A percentile compares a stretch with the other conserved stretches of the same genome.
phyloP scores from a whole-genome alignment of 2,329 filamentous ascomycete species.

The Aspergillus novoparasiticus region DNA sequence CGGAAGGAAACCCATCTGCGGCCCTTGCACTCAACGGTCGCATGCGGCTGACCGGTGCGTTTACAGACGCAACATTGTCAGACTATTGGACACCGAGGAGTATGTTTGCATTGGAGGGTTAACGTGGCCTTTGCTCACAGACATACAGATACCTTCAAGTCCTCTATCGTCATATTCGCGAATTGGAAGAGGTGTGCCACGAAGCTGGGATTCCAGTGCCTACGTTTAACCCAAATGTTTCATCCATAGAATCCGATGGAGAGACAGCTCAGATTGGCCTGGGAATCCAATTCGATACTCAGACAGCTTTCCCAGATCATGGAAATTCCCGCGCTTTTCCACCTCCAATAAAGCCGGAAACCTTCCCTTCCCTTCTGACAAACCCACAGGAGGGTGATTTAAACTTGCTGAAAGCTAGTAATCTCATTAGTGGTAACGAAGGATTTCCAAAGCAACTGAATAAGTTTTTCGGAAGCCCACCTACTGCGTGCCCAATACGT shows the following conservation, averaged over 20 bases:
- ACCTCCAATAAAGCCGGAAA: not conserved
- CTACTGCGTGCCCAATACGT: constrained; percentile 44
- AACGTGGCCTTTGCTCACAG: not conserved
- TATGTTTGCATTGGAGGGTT: constrained; percentile 19
- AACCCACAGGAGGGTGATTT: constrained; percentile 14
- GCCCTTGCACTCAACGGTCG: constrained; percentile 42
- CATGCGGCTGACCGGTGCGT: constrained; percentile 39
- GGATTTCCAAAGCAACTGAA: constrained; percentile 19
- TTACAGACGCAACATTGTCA: constrained; percentile 42
- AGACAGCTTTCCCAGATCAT: not conserved
- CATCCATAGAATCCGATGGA: not conserved
- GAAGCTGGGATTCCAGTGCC: constrained; percentile 25
- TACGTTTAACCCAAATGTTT: constrained; percentile 1
- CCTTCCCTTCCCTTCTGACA: constrained; percentile 1
- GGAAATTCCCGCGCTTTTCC: not conserved
- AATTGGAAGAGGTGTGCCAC: constrained; percentile 29
- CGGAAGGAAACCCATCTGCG: constrained; percentile 47
- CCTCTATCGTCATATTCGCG: constrained; percentile 30
- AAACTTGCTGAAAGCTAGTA: constrained; percentile 45
- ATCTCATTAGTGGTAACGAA: constrained; percentile 31
- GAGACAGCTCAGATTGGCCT: not conserved
- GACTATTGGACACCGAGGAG: constrained; percentile 41
- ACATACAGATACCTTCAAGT: constrained; percentile 14
- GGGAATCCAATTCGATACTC: not conserved
- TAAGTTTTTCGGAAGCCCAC: constrained; percentile 45